These are phyloP conservation scores for Bipolaris sorokiniana DNA, from an alignment of 2,329 filamentous ascomycete species.

Conservation along the genomic window DNA sequence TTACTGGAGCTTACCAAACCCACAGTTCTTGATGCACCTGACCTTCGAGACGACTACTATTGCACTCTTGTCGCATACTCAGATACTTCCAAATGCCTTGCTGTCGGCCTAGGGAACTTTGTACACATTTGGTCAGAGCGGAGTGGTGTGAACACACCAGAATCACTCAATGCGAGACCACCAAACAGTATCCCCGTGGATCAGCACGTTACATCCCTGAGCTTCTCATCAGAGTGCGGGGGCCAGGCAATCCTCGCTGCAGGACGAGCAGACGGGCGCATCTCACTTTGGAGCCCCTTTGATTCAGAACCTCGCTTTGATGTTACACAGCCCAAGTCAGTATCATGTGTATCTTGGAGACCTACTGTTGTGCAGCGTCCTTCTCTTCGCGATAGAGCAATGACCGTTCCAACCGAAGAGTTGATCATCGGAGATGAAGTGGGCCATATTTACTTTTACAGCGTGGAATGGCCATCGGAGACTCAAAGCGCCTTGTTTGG, in stretches of 20 bases:
- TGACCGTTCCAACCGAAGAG: constrained; percentile 74
- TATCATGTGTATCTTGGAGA: constrained; percentile 84
- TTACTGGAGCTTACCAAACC: constrained; percentile 40
- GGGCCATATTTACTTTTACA: constrained; percentile 86
- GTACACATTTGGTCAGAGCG: constrained; percentile 91
- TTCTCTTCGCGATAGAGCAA: constrained; percentile 57
- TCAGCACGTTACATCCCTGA: constrained; percentile 76
- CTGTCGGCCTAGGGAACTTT: constrained; percentile 78
- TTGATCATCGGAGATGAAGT: constrained; percentile 84
- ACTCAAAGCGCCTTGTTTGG: constrained; percentile 68
- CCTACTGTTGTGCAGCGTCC: constrained; percentile 62
- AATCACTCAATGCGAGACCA: constrained; percentile 60
- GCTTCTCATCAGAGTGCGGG: constrained; percentile 83
- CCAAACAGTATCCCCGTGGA: constrained; percentile 31
- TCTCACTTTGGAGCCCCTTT: constrained; percentile 79
- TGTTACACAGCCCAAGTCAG: constrained; percentile 70
- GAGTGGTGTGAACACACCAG: constrained; percentile 67
- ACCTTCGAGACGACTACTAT: constrained; percentile 93
- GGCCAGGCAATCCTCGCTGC: constrained; percentile 82
- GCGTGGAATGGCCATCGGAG: constrained; percentile 76
- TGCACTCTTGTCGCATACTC: constrained; percentile 91
- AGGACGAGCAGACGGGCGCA: constrained; percentile 76
- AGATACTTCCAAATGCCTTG: constrained; percentile 72
- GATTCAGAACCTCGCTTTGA: constrained; percentile 76
- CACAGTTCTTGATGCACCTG: constrained; percentile 85